Evolutionary conservation across 1,284 basidiomycete species (phyloP).

Genomic region (Heimioporus retisporus): DNA sequence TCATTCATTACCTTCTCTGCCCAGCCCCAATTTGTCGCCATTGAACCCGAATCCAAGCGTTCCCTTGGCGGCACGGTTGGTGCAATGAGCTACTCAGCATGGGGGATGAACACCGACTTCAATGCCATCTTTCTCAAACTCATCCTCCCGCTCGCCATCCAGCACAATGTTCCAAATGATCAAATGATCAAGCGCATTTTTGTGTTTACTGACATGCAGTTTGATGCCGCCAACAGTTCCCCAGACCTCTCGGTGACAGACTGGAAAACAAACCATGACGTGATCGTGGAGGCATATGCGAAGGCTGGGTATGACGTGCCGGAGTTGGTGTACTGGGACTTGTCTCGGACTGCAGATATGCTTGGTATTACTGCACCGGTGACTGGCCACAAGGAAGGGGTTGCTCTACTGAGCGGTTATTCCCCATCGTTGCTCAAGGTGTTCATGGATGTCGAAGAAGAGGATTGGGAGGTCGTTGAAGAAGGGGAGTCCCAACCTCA

Average conservation of each 20-base stretch:
- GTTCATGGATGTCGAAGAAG: slow-evolving; percentile 68
- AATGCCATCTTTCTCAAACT: slow-evolving; percentile 68
- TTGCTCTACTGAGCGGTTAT: slow-evolving; percentile 75
- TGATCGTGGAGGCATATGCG: slow-evolving; percentile 8
- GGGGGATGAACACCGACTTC: slow-evolving; percentile 72
- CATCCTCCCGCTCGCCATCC: slow-evolving; percentile 66
- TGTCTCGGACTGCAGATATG: slow-evolving; percentile 5
- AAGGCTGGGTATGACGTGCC: slow-evolving; percentile 11
- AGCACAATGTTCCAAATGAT: slow-evolving; percentile 64
- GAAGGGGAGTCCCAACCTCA: slow-evolving; percentile 30
- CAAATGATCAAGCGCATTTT: slow-evolving; percentile 83
- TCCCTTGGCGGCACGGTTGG: slow-evolving; percentile 47
- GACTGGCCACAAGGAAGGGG: slow-evolving; percentile 61
- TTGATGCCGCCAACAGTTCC: slow-evolving; percentile 50
- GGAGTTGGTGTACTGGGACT: slow-evolving; percentile 12
- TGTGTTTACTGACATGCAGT: slow-evolving; percentile 84
- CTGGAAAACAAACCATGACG: slow-evolving; percentile 69
- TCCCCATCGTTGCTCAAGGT: slow-evolving; percentile 76
- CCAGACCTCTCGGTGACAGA: slow-evolving; percentile 1
- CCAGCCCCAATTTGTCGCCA: slow-evolving; percentile 57
- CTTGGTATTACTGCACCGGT: slow-evolving; percentile 56
- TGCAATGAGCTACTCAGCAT: slow-evolving; percentile 50
- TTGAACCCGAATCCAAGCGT: slow-evolving; percentile 52
- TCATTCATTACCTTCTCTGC: slow-evolving; percentile 76
- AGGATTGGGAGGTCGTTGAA: slow-evolving; percentile 46